Evolutionary conservation across 345 rosid genomes (phyloP), one percentile per base, ranked within the genome.

Genomic region (Dovyalis caffra): DNA sequence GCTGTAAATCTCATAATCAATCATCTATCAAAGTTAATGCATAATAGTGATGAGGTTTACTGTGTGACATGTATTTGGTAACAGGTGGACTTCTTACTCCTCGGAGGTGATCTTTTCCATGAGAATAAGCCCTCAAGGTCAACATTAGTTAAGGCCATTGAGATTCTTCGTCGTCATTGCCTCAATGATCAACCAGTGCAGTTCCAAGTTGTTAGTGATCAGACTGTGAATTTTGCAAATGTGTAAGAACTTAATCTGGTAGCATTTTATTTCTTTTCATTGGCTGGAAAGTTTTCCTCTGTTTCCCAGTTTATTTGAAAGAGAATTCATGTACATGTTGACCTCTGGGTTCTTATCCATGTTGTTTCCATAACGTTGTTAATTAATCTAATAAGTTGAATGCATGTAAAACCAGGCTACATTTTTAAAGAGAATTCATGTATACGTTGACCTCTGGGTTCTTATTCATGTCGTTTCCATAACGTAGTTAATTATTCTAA

Each of bases 191-290:
- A 16, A 71, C 97, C 97, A 1, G 97, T 95, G 77, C 97, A 90
- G 84, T 93, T 95, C 79, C 95, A 95, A 93, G 99, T 93, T 69
- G 98, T 95, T 80, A 95, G 99, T 25, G 99, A 95, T 75, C 99
- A 95, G 93, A 87, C 97, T 16, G 77, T 93, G 64, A 95, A 95
- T 87, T 95, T 95, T 80, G 88, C 85, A 20, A 93, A 93, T 83
- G 77, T 76, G 98, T 93, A 87, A 81, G 80, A 37, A 70, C 67
- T 56, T 68, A 12, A 43, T 43, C 47, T 16, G 3, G 16, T 43
- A 1, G 47, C 14, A 43, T 43, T 16, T 12, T 49, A 10, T 51
- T 28, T 34, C 32, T 29, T 12, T 45, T 47, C 12, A n/a, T 33
- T 74, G 28, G 15, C 8, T 61, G 4, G 71, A n/a, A 66, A 43